These are phyloP conservation scores for Ceratocystis variospora DNA, from an alignment of 2,329 filamentous ascomycete species.

Conservation along the genomic window DNA sequence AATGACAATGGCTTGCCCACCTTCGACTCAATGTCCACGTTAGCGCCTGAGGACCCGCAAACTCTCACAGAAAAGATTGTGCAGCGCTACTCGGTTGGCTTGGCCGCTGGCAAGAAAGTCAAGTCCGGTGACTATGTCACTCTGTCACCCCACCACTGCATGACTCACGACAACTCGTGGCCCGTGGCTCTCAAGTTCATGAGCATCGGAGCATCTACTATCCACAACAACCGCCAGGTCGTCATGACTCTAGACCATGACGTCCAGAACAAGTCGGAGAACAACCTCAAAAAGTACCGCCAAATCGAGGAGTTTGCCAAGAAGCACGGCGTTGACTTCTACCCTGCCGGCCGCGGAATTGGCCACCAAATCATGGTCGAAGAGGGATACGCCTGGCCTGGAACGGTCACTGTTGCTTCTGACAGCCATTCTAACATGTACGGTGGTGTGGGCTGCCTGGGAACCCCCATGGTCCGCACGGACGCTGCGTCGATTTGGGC, in stretches of 20 bases:
- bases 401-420: slow-evolving; percentile 65
- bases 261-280: slow-evolving; percentile 66
- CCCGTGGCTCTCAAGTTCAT: slow-evolving; percentile 64
- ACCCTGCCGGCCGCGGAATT: slow-evolving; percentile 63
- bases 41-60: slow-evolving; percentile 39
- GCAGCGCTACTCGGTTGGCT: slow-evolving; percentile 63
- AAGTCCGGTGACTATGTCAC: slow-evolving; percentile 72
- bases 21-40: slow-evolving; percentile 9
- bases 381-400: slow-evolving; percentile 70
- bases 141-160: slow-evolving; percentile 41
- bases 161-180: slow-evolving; percentile 80
- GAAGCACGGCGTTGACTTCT: slow-evolving; percentile 64
- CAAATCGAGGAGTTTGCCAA: slow-evolving; percentile 72
- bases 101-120: slow-evolving; percentile 62
- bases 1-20: slow-evolving; percentile 10
- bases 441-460: slow-evolving; percentile 62
- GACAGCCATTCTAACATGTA: slow-evolving; percentile 75
- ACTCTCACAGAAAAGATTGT: slow-evolving; percentile 90
- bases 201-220: slow-evolving; percentile 59
- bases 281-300: slow-evolving; percentile 69
- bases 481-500: slow-evolving; percentile 80
- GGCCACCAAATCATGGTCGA: slow-evolving; percentile 90
- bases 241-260: slow-evolving; percentile 69
- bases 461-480: slow-evolving; percentile 71
- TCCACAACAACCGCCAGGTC: slow-evolving; percentile 40